These are phyloP conservation scores for Arthroderma uncinatum DNA, from an alignment of 2,329 filamentous ascomycete genomes.

Conservation along the genomic window DNA sequence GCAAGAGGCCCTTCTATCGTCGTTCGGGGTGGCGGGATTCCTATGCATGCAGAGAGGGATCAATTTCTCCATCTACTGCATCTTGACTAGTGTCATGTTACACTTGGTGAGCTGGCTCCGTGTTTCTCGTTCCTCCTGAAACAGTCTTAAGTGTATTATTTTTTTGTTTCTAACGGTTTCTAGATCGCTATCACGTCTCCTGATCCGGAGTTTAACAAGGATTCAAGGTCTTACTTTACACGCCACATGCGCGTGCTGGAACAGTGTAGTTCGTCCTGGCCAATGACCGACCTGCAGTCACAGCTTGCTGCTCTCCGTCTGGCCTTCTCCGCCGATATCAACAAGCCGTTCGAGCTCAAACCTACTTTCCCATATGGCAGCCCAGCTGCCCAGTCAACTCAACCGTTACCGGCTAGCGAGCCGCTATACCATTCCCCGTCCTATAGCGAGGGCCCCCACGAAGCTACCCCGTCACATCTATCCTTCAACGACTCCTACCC, in stretches of 20 bases:
- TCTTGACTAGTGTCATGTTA: slow-evolving; percentile 83
- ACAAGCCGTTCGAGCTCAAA: slow-evolving; percentile 80
- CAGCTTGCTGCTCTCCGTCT: slow-evolving; percentile 82
- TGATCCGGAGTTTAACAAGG: slow-evolving; percentile 72
- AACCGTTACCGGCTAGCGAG: neutral
- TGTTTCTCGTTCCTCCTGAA: no score
- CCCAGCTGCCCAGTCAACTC: slow-evolving; percentile 44
- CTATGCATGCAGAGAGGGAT: slow-evolving; percentile 89
- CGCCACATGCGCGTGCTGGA: slow-evolving; percentile 91
- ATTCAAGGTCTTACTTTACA: slow-evolving; percentile 80
- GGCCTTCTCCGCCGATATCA: slow-evolving; percentile 78
- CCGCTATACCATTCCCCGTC: slow-evolving; percentile 21
- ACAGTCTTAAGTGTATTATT: slow-evolving; percentile 20
- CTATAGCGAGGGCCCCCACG: slow-evolving; percentile 7
- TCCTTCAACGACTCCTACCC: slow-evolving; percentile 41
- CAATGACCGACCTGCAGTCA: slow-evolving; percentile 78
- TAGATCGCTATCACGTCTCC: slow-evolving; percentile 89
- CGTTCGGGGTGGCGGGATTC: slow-evolving; percentile 67
- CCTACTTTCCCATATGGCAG: slow-evolving; percentile 78
- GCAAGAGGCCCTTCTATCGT: slow-evolving; percentile 69
- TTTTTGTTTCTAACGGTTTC: neutral
- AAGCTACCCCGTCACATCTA: neutral
- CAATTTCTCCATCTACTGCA: slow-evolving; percentile 88
- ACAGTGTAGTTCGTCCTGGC: slow-evolving; percentile 69
- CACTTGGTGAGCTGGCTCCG: slow-evolving; percentile 87